Conservation (phyloP, 2,329 filamentous ascomycete species). For the Stylonectria norvegica region DNA sequence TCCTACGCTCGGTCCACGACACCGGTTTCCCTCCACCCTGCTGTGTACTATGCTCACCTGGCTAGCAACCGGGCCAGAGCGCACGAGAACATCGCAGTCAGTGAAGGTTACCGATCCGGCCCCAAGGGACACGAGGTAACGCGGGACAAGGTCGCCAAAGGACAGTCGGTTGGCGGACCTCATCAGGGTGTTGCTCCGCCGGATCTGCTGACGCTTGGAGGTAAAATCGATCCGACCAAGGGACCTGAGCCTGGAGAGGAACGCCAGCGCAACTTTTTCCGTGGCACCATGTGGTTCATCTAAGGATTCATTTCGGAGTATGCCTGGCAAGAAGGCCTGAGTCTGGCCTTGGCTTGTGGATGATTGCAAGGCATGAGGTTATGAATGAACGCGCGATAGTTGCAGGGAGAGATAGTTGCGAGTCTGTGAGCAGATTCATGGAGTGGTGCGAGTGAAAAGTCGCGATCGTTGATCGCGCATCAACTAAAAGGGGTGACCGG, state of each 20-base stretch:
- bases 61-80: constrained; percentile 75
- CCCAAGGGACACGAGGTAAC: constrained; percentile 43
- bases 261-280: constrained; percentile 35
- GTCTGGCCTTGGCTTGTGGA: not conserved
- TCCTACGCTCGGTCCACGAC: constrained; percentile 91
- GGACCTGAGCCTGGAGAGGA: constrained; percentile 27
- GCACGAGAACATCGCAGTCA: constrained; percentile 59
- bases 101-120: constrained; percentile 42
- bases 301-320: constrained; percentile 16
- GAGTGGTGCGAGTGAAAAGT: not conserved
- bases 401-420: too few relatives aligned
- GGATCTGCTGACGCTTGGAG: constrained; percentile 31
- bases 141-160: constrained; percentile 39
- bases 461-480: not conserved
- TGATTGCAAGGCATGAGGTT: too few relatives aligned
- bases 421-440: not conserved
- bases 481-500: constrained; percentile 33
- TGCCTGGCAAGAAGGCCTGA: not conserved
- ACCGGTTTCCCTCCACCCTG: constrained; percentile 82
- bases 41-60: constrained; percentile 94
- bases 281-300: constrained; percentile 45
- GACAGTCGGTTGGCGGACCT: constrained; percentile 24
- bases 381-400: too few relatives aligned
- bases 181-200: constrained; percentile 27
- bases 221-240: constrained; percentile 15